Conservation (phyloP, 805 yeast genomes). For the Starmera caribaea region DNA sequence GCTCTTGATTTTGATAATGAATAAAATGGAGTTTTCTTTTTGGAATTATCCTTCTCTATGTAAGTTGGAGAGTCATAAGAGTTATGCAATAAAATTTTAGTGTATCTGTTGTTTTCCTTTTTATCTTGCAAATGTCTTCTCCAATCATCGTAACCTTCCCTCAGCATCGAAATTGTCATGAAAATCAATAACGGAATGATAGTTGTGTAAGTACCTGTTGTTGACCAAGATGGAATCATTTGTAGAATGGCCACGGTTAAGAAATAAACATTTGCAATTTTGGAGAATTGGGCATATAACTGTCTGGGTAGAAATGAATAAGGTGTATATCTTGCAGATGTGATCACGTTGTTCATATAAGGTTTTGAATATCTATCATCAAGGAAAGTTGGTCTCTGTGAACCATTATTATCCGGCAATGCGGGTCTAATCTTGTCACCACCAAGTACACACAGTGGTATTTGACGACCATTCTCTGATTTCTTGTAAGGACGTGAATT, state of each 20-base stretch:
- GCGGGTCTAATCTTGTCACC: slow-evolving; percentile 18
- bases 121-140: slow-evolving; percentile 78
- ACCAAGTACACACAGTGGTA: slow-evolving; percentile 52
- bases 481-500: slow-evolving; percentile 40
- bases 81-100: slow-evolving; percentile 29
- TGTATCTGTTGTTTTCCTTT: slow-evolving; percentile 61
- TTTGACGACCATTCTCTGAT: slow-evolving; percentile 59
- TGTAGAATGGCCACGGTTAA: slow-evolving; percentile 85
- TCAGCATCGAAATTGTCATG: slow-evolving; percentile 76
- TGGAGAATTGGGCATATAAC: slow-evolving; percentile 82
- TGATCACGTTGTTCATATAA: slow-evolving; percentile 59
- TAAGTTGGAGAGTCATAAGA: slow-evolving; percentile 2
- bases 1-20: slow-evolving; percentile 3
- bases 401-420: slow-evolving; percentile 11
- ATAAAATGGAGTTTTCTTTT: slow-evolving; percentile 1
- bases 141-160: slow-evolving; percentile 94
- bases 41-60: slow-evolving; percentile 1
- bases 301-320: slow-evolving; percentile 84
- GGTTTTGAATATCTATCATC: slow-evolving; percentile 65
- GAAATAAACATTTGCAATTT: slow-evolving; percentile 86
- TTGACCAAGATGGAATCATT: slow-evolving; percentile 95
- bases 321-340: slow-evolving; percentile 79
- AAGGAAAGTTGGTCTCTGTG: slow-evolving; percentile 25
- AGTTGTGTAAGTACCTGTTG: slow-evolving; percentile 93
- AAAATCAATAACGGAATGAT: slow-evolving; percentile 82